Base-by-base conservation (phyloP, 192 early-diverging fungal species). In the Coemansia sp. region DNA sequence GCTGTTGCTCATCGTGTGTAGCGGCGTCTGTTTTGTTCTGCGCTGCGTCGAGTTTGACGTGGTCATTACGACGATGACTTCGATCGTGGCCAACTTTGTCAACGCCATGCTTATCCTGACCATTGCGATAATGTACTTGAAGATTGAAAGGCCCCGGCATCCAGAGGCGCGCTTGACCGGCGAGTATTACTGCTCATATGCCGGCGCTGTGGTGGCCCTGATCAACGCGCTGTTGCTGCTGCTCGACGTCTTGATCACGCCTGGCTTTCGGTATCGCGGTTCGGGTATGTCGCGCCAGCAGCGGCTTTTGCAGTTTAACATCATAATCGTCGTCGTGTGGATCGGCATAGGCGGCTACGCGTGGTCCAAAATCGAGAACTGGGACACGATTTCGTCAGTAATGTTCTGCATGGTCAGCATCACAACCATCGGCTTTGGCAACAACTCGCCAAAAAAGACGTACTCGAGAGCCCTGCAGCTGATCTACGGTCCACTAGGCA, bases 351-450 rank as follows among this genome's bases (percentile, higher is more conserved):
- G 77, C 58, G 77, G 77, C 62, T 73, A 68, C 9, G 67, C 41
- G 41, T 80, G 72, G 72, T 80, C 77, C 7, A 80, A 71, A 48
- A 73, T 80, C 39, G 77, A 80, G 50, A 53, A 38, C 55, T 80
- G 77, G 77, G 64, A 74, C 42, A 80, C 68, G 0, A 56, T 74
- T 39, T 65, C 67, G 6, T 62, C 60, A 38, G 63, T 80, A 11
- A 74, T 80, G 72, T 80, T 80, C 56, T 80, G 77, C 54, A 74
- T 80, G 72, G 60, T 80, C 48, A 80, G 72, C 0, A 41, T 80
- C 17, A 74, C 77, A 5, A 80, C 77, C 4, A 80, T 80, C 15
- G 77, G 77, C 5, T 80, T 74, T 50, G 77, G 77, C 22, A 80
- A 80, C 61, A 70, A 22, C 2, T 67, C 71, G 34, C 64, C 68